Base-by-base conservation (phyloP, 2,329 filamentous ascomycete genomes). In the Paraconiothyrium brasiliense region DNA sequence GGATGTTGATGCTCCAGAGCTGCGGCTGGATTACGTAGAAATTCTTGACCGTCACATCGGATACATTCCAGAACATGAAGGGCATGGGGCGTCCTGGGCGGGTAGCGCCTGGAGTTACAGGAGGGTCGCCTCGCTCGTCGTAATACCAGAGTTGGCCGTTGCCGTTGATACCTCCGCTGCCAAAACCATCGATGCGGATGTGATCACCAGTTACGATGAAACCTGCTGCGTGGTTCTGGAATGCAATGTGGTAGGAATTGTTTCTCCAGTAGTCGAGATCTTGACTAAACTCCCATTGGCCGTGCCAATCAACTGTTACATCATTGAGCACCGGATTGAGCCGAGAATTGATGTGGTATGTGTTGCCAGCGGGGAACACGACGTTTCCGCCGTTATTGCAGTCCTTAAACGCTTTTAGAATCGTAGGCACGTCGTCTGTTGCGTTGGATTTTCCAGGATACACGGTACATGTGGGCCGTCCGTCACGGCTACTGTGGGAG, bases 21-120 rank as follows among this genome's bases (percentile, higher is more conserved):
- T 80, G 84, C 2, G 84, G 82, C 58, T 87, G 79, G 43, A 80
- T 79, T 62, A 87, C 76, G 57, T 77, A 80, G 69, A 87, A 86
- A 59, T 85, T 82, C 24, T 80, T 76, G n/a, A 87, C 84, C 4
- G 77, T 75, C 2, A 87, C 84, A 57, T 86, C 80, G n/a, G 80
- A 82, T 3, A 84, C 82, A 64, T 87, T 87, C 85, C 85, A 87
- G 56, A 86, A 82, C 4, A 86, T 84, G 60, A 87, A 86, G 0
- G 85, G 84, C 84, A 87, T 87, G 0, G 85, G 85, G 10, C 85
- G 74, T 3, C 85, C 85, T 1, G 81, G 80, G 57, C 80, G 80
- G 0, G 84, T 86, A 6, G 44, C 57, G 9, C 59, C 57, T 5
- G 43, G 43, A 4, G 52, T 46, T 4, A 59, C 56, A 20, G 46